Base-by-base conservation (phyloP, 163 green algal genomes). In the Coccomyxa subellipsoidea region DNA sequence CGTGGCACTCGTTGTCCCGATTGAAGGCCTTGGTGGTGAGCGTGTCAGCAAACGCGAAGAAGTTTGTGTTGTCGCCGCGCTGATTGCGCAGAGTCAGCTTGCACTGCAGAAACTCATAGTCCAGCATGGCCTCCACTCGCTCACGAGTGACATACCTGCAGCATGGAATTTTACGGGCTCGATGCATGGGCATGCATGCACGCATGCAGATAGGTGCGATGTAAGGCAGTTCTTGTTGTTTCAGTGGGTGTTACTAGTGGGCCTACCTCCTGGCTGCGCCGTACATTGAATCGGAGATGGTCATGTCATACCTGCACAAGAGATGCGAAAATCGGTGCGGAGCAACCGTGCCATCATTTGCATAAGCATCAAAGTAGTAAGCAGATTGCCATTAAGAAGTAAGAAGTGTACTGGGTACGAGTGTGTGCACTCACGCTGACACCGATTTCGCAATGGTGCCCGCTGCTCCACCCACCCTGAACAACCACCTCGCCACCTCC, bases 31-130 rank as follows among this genome's bases (percentile, higher is more conserved):
- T 85, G 18, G 86, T 87, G 29, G 84, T 78, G 10, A 92, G 86
- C 25, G 89, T 92, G 81, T 92, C 87, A 12, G 89, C 87, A 88
- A 92, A 92, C 2, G 85, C 83, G 80, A 92, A 92, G 81, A 92
- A 92, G 47, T 81, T 79, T 0, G 84, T 89, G 54, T 85, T 76
- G n/a, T 88, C 38, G 25, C 88, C 88, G 35, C 83, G 80, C 47
- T 81, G 54, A 34, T 86, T 88, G 38, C 86, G 81, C 37, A 92
- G 80, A 0, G 84, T 89, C n/a, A 91, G 83, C 76, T 83, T 82
- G 77, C 76, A 80, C 39, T 80, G 76, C 29, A 80, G 76, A 37
- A 70, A 80, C 76, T 92, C 88, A 34, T 89, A 89, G 40, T 90
- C 88, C 77, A 92, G 80, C 88, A 92, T 92, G 37, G 87, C 85